Evolutionary conservation across 805 yeast species (phyloP), one percentile per base, ranked within the genome.

Genomic region (Lipomyces anomalus): DNA sequence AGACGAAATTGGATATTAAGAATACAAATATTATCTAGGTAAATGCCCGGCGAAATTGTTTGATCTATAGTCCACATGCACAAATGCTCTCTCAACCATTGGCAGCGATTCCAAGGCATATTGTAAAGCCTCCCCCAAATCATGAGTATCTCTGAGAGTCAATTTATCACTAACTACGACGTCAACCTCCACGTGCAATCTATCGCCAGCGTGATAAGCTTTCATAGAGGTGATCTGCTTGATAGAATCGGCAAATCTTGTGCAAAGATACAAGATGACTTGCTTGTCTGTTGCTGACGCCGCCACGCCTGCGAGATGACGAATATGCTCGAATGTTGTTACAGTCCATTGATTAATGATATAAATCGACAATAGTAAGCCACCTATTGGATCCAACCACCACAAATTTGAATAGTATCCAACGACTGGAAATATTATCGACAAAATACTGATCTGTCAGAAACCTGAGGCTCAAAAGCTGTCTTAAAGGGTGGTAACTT

Each of bases 21-120:
- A n/a, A n/a, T n/a, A n/a, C n/a, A n/a, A n/a, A n/a, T n/a, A n/a
- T n/a, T n/a, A n/a, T n/a, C n/a, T n/a, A n/a, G n/a, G 30, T 13
- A 26, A 26, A 13, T 26, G 30, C 11, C 30, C 30, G 11, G 30
- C 30, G 30, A 9, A 26, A 13, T 26, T 26, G 30, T 33, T 21
- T n/a, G 21, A 7, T 11, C 13, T 42, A 17, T 79, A 78, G 55
- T 80, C 85, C 21, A 79, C 68, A 59, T 80, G 85, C 11, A 80
- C 84, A 65, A 74, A 80, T 1, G 83, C 80, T 43, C 86, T 65
- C 57, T 80, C 84, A 3, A 80, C 82, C 61, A 66, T 72, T 0
- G 84, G 83, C 46, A 80, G 66, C 0, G 82, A 73, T 52, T 80
- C 86, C 23, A 80, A 70, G 2, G 84, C 77, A 55, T 79, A 78